These are phyloP conservation scores for Gloeostereum incarnatum DNA, from an alignment of 768 basidiomycete genomes.

Conservation along the genomic window DNA sequence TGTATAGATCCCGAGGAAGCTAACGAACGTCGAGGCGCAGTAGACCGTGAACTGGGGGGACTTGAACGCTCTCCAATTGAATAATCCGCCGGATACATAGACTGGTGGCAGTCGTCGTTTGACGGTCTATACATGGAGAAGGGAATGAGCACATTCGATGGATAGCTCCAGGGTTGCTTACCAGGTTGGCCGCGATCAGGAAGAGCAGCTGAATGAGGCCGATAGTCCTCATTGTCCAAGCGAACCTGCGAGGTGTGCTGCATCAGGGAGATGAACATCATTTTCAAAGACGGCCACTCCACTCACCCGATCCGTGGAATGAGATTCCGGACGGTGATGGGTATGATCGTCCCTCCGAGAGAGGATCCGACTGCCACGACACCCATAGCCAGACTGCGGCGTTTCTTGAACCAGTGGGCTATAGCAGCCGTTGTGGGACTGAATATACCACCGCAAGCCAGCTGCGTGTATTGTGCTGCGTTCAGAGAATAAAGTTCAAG, in stretches of 20 bases:
- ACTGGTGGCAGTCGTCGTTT: constrained; percentile 47
- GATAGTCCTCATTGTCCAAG: constrained; percentile 68
- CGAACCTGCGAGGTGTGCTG: constrained; percentile 36
- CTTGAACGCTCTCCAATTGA: constrained; percentile 45
- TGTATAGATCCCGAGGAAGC: constrained; percentile 66
- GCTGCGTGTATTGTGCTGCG: constrained; percentile 17
- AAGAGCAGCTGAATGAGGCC: constrained; percentile 50
- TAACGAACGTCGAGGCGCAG: constrained; percentile 42
- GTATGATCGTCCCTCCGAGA: constrained; percentile 59
- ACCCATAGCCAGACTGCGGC: constrained; percentile 53
- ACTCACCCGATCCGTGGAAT: constrained; percentile 35
- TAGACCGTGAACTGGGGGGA: constrained; percentile 46
- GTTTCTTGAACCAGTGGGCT: constrained; percentile 67
- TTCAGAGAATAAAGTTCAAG: not conserved
- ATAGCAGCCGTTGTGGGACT: constrained; percentile 50
- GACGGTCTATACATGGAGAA: constrained; percentile 19
- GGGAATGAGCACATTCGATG: not conserved
- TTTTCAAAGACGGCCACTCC: not conserved
- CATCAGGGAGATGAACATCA: not conserved
- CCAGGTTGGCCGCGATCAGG: constrained; percentile 47
- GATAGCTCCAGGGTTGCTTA: constrained; percentile 9
- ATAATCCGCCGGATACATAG: constrained; percentile 44
- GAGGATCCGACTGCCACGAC: constrained; percentile 57
- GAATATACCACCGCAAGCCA: constrained; percentile 50
- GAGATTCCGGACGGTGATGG: constrained; percentile 49